Evolutionary conservation across 2,329 filamentous ascomycete genomes (phyloP), one percentile per base, ranked within the genome.

Genomic region (Fusarium sp.): DNA sequence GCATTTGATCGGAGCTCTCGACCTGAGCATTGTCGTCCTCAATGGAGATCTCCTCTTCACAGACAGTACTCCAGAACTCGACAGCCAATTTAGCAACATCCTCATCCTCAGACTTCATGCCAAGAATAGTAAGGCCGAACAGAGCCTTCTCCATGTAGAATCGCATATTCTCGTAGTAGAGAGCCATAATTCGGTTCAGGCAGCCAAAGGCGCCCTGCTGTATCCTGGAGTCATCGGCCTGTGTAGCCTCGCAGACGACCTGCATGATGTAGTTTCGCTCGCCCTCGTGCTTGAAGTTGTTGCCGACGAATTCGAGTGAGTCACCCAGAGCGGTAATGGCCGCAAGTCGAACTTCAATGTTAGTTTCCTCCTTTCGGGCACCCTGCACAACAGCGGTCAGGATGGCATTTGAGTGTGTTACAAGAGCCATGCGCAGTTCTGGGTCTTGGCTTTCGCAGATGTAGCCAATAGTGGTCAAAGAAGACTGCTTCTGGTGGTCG

Each of bases 181-280:
- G 88, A 66, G 88, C 93, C 96, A 99, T 99, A 81, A 99, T 98
- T 77, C 96, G 90, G 88, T 99, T 99, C 74, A 99, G 85, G 81
- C 96, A 98, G 75, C 96, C 96, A 80, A 98, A 99, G 45, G 96
- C 93, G 66, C 94, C 94, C 80, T 97, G 93, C 82, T 98, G 94
- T 80, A 99, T 97, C 78, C 94, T 89, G 63, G 88, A 89, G 81
- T 99, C 96, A 2, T 92, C 87, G 74, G 95, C 94, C 84, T 99
- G 96, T 58, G 96, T 99, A 75, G 96, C 96, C 85, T 99, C 96
- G 83, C 96, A 99, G 77, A 99, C 93, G 72, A 99, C 96, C 85
- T 99, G 96, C 96, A 99, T 99, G 78, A 99, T 99, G 86, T 98
- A 99, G 85, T 99, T 99, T 74, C 96, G 91, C 87, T 99, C 96